These are phyloP conservation scores for Sporothrix pallida DNA, from an alignment of 2,329 filamentous ascomycete genomes.

Conservation along the genomic window DNA sequence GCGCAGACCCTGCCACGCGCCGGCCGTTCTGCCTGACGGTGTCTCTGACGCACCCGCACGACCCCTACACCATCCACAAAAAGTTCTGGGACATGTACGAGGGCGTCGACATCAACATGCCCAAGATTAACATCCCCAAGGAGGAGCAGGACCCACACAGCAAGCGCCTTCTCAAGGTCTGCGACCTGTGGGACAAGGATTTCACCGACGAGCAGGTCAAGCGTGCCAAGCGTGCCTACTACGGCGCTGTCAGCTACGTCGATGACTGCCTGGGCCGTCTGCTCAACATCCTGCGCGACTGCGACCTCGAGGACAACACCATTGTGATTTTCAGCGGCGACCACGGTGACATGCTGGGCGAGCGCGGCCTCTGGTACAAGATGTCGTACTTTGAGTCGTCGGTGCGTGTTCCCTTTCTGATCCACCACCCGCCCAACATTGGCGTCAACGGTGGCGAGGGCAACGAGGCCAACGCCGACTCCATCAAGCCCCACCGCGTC, in stretches of 20 bases:
- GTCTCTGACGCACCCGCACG: conserved; percentile 91
- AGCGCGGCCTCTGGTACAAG: conserved; percentile 88
- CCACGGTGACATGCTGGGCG: conserved; percentile 94
- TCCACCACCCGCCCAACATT: conserved; percentile 72
- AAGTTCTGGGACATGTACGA: conserved; percentile 95
- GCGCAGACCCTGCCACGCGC: conserved; percentile 72
- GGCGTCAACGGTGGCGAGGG: conserved; percentile 20
- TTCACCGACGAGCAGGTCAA: conserved; percentile 87
- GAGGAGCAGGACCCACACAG: conserved; percentile 87
- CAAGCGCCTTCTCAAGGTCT: conserved; percentile 82
- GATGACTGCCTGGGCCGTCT: conserved; percentile 90
- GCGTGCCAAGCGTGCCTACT: conserved; percentile 85
- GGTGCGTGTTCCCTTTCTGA: conserved; percentile 83
- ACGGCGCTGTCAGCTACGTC: conserved; percentile 90
- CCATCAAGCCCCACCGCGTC: conserved; percentile 76
- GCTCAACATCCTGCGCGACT: conserved; percentile 76
- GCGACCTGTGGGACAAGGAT: conserved; percentile 82
- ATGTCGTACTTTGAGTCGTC: conserved; percentile 97
- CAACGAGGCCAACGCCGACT: conserved; percentile 43
- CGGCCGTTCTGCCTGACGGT: conserved; percentile 85
- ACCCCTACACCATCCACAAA: conserved; percentile 91
- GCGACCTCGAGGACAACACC: conserved; percentile 80
- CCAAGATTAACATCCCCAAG: conserved; percentile 76
- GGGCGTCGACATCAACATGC: conserved; percentile 82
- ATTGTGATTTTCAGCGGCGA: conserved; percentile 93